Conservation (phyloP, 768 basidiomycete species). For the Mycena pura region DNA sequence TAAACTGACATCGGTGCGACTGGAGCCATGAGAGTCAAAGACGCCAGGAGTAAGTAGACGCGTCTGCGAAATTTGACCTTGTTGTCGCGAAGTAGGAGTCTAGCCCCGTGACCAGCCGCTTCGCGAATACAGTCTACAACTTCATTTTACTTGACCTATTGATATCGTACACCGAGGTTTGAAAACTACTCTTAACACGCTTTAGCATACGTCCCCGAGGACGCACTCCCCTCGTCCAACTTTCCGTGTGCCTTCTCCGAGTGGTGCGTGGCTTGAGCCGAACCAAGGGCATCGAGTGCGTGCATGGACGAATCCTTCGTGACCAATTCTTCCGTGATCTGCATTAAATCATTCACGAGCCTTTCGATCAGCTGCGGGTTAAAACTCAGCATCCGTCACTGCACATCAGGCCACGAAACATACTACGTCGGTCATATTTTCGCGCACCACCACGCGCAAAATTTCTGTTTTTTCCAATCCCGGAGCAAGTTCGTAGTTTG, state of each 20-base stretch:
- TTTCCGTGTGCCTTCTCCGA: slow-evolving; percentile 51
- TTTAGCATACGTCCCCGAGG: slow-evolving; percentile 72
- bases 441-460: slow-evolving; percentile 70
- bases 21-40: background rate
- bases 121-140: no score
- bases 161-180: background rate
- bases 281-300: slow-evolving; percentile 53
- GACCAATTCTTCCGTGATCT: slow-evolving; percentile 66
- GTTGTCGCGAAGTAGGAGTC: slow-evolving; percentile 44
- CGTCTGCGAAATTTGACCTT: slow-evolving; percentile 33
- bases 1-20: slow-evolving; percentile 11
- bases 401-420: slow-evolving; percentile 39
- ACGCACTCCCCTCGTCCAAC: slow-evolving; percentile 53
- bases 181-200: slow-evolving; percentile 54
- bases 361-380: slow-evolving; percentile 65
- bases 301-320: slow-evolving; percentile 55
- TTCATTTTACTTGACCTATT: no score
- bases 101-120: no score
- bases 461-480: slow-evolving; percentile 61
- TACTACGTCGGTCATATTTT: slow-evolving; percentile 60
- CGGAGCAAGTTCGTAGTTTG: slow-evolving; percentile 61
- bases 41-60: background rate
- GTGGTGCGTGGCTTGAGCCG: slow-evolving; percentile 32
- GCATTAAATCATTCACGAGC: slow-evolving; percentile 73
- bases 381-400: no score